Evolutionary conservation across 495 filamentous ascomycete species (phyloP).

Genomic region (Talaromyces nanjingensis): DNA sequence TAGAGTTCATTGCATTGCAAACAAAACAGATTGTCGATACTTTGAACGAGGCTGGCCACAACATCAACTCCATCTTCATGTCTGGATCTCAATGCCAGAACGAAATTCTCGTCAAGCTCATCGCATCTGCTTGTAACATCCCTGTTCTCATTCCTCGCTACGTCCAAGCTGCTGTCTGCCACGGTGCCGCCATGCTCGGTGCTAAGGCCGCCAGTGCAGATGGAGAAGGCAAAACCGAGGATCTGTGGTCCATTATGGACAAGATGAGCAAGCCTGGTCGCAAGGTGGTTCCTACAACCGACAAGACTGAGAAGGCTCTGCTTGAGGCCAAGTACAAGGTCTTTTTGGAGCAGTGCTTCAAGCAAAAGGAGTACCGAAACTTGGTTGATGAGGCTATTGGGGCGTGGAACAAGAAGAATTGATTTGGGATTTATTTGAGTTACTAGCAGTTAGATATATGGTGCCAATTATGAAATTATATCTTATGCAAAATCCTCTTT

Average conservation of each 20-base stretch:
- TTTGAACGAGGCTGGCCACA: conserved; percentile 82
- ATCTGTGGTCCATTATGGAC: conserved; percentile 94
- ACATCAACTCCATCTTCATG: conserved; percentile 93
- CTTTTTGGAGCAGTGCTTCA: conserved; percentile 58
- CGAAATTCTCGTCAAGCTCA: conserved; percentile 78
- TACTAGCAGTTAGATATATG: not conserved
- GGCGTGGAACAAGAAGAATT: conserved; percentile 22
- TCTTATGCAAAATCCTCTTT: not conserved
- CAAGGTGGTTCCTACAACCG: conserved; percentile 62
- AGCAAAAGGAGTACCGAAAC: conserved; percentile 51
- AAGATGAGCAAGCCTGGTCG: conserved; percentile 93
- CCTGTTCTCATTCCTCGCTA: conserved; percentile 89
- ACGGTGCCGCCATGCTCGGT: conserved; percentile 94
- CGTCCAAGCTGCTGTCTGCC: conserved; percentile 90
- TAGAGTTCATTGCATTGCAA: conserved; percentile 97
- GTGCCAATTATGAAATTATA: not conserved
- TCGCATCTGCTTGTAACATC: conserved; percentile 84
- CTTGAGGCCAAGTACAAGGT: conserved; percentile 76
- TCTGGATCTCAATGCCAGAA: conserved; percentile 97
- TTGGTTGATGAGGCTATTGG: conserved; percentile 57
- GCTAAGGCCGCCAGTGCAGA: conserved; percentile 85
- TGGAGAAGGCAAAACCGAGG: conserved; percentile 69
- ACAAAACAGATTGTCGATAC: conserved; percentile 90
- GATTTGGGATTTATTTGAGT: not conserved
- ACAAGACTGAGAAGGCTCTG: conserved; percentile 68